Evolutionary conservation across 2,329 filamentous ascomycete species (phyloP).

Genomic region (Ambrosiella cleistominuta): DNA sequence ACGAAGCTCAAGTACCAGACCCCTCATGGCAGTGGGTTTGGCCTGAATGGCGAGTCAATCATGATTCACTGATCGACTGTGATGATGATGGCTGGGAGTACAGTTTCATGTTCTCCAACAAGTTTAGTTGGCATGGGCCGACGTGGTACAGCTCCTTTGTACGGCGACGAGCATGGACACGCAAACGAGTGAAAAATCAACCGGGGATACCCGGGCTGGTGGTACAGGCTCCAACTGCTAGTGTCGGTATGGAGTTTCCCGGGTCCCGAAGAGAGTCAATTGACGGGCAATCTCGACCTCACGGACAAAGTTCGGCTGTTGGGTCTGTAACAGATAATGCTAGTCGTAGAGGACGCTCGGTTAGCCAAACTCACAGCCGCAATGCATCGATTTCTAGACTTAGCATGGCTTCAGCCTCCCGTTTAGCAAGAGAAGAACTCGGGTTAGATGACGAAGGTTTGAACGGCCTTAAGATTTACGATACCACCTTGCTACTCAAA

Average conservation of each 20-base stretch:
- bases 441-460: slow-evolving; percentile 39
- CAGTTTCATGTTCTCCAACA: slow-evolving; percentile 64
- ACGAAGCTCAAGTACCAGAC: slow-evolving; percentile 82
- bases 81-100: slow-evolving; percentile 96
- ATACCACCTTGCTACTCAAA: slow-evolving; percentile 51
- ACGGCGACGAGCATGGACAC: slow-evolving; percentile 72
- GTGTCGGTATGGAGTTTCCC: background rate
- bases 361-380: slow-evolving; percentile 2
- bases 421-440: slow-evolving; percentile 24
- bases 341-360: background rate
- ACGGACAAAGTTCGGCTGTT: too few species aligned
- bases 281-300: background rate
- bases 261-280: background rate
- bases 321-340: background rate
- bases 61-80: slow-evolving; percentile 50
- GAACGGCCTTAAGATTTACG: slow-evolving; percentile 27
- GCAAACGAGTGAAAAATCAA: slow-evolving; percentile 50
- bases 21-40: slow-evolving; percentile 85
- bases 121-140: slow-evolving; percentile 72
- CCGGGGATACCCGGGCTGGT: slow-evolving; percentile 24
- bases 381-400: background rate
- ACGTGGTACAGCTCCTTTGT: slow-evolving; percentile 94
- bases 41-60: slow-evolving; percentile 45
- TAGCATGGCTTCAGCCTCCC: slow-evolving; percentile 10
- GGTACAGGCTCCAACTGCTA: background rate